These are phyloP conservation scores for Solanum gracilifrons DNA, from an alignment of 257 asterid species.

Conservation along the genomic window DNA sequence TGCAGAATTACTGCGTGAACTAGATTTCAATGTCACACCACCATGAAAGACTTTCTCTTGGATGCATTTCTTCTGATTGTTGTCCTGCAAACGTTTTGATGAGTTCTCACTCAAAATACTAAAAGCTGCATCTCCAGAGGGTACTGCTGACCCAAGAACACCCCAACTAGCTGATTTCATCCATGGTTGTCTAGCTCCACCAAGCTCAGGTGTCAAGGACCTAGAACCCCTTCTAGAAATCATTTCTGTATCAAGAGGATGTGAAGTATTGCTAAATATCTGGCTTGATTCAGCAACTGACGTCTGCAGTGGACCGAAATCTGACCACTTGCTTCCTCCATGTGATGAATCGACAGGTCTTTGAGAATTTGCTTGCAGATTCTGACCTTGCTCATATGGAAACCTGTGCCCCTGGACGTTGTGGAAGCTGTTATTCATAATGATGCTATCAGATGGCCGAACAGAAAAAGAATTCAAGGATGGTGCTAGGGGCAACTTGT, in stretches of 20 bases:
- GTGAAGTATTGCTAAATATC: constrained; percentile 26
- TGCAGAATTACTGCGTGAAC: constrained; percentile 28
- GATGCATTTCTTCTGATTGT: constrained; percentile 20
- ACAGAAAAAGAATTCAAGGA: constrained; percentile 26
- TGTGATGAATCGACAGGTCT: constrained; percentile 23
- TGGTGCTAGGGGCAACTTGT: constrained; percentile 16
- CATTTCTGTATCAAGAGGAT: constrained; percentile 29
- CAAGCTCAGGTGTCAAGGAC: constrained; percentile 24
- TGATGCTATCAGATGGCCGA: constrained; percentile 10
- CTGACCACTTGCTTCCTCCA: constrained; percentile 36
- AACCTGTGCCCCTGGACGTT: constrained; percentile 25
- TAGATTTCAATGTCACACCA: constrained; percentile 36
- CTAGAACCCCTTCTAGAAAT: constrained; percentile 13
- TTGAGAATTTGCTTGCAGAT: constrained; percentile 22
- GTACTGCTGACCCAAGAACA: constrained; percentile 27
- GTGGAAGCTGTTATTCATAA: constrained; percentile 19
- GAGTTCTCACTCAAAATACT: constrained; percentile 25
- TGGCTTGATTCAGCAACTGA: constrained; percentile 32
- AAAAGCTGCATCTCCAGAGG: constrained; percentile 28
- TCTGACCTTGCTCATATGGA: constrained; percentile 21
- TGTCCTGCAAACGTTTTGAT: constrained; percentile 23
- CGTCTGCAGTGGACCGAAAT: constrained; percentile 17
- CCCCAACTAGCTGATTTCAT: constrained; percentile 42
- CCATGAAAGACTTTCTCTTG: constrained; percentile 33
- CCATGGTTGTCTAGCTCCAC: constrained; percentile 23